A percentile compares a stretch with the other conserved stretches of the same genome.
Conservation (phyloP, 2,329 filamentous ascomycete species). For the Pseudocercospora vitis region DNA sequence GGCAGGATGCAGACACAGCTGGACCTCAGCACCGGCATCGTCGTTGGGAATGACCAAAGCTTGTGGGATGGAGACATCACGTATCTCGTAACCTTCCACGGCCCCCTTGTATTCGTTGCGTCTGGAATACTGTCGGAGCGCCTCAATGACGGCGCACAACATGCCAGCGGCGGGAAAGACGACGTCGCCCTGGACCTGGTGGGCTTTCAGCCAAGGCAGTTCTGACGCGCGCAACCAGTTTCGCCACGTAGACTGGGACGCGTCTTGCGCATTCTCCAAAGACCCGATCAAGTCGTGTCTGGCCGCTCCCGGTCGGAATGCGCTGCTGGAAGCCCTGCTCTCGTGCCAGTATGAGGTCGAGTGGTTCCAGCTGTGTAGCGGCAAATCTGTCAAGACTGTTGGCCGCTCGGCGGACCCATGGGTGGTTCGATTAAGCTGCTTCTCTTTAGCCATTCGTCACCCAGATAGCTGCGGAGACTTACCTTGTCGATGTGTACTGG, state of each 20-base stretch:
- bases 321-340: background rate
- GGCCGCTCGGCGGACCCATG: background rate
- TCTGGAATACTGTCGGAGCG: constrained; percentile 15
- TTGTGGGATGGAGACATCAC: constrained; percentile 37
- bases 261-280: background rate
- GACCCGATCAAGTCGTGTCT: constrained; percentile 11
- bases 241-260: constrained; percentile 7
- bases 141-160: constrained; percentile 26
- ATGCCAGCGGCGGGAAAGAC: constrained; percentile 37
- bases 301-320: background rate
- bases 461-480: too few species aligned
- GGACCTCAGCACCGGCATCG: background rate
- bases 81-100: constrained; percentile 46
- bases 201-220: constrained; percentile 38
- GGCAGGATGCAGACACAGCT: too few species aligned
- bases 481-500: too few species aligned
- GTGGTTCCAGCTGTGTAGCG: constrained; percentile 9
- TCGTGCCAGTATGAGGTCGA: constrained; percentile 4
- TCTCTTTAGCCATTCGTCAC: too few species aligned
- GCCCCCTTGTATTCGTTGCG: background rate
- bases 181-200: constrained; percentile 34
- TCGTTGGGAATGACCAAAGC: constrained; percentile 11
- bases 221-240: constrained; percentile 21
- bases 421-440: background rate
- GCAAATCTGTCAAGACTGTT: background rate